Evolutionary conservation across 495 filamentous ascomycete species (phyloP).

Genomic region (Lasiosphaeria ovina): DNA sequence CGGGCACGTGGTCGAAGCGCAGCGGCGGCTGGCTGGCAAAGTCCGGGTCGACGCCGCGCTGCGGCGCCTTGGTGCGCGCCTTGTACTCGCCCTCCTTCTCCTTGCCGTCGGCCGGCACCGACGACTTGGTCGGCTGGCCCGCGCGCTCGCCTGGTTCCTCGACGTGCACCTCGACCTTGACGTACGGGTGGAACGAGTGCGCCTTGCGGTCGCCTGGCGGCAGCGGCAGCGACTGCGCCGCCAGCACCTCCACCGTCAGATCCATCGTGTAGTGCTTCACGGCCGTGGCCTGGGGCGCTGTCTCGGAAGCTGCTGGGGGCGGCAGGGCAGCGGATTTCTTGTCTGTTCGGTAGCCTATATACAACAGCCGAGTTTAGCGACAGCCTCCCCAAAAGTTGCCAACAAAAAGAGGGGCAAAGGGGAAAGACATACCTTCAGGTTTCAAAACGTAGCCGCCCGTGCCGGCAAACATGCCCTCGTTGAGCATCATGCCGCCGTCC

Average conservation of each 20-base stretch:
- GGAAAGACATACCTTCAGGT: conserved; percentile 51
- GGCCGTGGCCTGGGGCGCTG: conserved; percentile 27
- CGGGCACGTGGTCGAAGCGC: conserved; percentile 57
- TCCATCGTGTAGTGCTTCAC: conserved; percentile 50
- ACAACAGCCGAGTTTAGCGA: not conserved
- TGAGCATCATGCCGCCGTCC: conserved; percentile 94
- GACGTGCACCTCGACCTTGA: conserved; percentile 80
- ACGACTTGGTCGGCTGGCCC: conserved; percentile 25
- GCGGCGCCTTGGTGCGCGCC: conserved; percentile 58
- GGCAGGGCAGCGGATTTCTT: conserved; percentile 6
- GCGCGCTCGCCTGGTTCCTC: conserved; percentile 56
- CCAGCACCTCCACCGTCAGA: conserved; percentile 53
- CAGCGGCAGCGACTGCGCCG: conserved; percentile 56
- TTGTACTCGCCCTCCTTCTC: conserved; percentile 65
- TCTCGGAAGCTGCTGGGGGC: conserved; percentile 5
- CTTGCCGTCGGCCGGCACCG: conserved; percentile 25
- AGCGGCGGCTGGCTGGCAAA: conserved; percentile 62
- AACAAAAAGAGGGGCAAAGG: not conserved
- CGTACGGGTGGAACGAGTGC: conserved; percentile 67
- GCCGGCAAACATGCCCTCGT: conserved; percentile 85
- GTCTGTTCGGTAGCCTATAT: conserved; percentile 33
- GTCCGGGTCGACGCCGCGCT: conserved; percentile 62
- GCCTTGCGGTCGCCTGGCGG: conserved; percentile 54
- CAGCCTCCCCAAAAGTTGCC: not conserved
- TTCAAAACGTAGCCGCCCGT: conserved; percentile 84